Conservation (phyloP, 768 basidiomycete genomes). For the Kwoniella sp. region DNA sequence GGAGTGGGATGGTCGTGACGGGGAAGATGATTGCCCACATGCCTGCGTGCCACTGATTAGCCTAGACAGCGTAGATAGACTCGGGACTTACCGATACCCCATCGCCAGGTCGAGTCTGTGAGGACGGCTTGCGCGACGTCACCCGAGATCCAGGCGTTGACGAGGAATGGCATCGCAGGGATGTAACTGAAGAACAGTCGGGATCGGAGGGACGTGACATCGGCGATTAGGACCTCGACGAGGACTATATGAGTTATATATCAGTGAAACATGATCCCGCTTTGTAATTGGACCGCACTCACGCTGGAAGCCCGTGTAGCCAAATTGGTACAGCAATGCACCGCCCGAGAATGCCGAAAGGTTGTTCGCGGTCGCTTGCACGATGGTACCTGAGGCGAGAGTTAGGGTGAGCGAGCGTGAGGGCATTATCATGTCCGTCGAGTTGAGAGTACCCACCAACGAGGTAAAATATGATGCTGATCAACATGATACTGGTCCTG, state of each 20-base stretch:
- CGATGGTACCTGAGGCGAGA: conserved; percentile 44
- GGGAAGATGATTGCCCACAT: conserved; percentile 55
- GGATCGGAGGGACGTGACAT: conserved; percentile 45
- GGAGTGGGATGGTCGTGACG: conserved; percentile 27
- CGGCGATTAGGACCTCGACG: conserved; percentile 55
- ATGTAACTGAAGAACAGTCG: conserved; percentile 54
- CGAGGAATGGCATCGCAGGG: conserved; percentile 48
- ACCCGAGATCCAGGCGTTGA: conserved; percentile 55
- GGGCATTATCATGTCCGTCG: too few relatives aligned
- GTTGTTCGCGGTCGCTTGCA: conserved; percentile 41
- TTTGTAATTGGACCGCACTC: conserved; percentile 6
- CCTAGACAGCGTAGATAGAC: not conserved
- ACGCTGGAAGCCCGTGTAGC: conserved; percentile 41
- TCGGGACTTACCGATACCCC: conserved; percentile 46
- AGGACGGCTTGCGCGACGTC: conserved; percentile 39
- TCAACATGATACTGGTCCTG: conserved; percentile 41
- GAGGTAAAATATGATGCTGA: conserved; percentile 49
- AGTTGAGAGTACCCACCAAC: conserved; percentile 35
- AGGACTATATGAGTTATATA: conserved; percentile 10
- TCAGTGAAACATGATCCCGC: too few relatives aligned
- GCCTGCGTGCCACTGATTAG: conserved; percentile 9
- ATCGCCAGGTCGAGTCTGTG: conserved; percentile 44
- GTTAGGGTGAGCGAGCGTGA: not conserved
- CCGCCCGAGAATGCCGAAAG: conserved; percentile 50
- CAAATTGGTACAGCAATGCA: conserved; percentile 52